These are phyloP conservation scores for Candida cerambycidarum DNA, from an alignment of 805 yeast genomes.

Conservation along the genomic window DNA sequence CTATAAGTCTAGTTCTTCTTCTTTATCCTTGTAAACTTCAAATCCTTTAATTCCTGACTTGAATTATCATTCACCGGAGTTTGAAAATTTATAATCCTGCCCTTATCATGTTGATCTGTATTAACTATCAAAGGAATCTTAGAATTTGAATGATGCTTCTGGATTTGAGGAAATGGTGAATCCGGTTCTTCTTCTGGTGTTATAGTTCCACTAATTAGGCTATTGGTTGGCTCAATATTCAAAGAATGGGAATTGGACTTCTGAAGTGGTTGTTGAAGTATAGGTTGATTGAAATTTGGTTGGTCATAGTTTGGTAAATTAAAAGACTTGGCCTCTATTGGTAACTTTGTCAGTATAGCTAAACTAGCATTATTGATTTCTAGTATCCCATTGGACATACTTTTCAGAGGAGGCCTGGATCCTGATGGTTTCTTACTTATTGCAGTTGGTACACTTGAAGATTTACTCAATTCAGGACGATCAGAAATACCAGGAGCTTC, in stretches of 20 bases:
- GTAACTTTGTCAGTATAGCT: constrained; percentile 4
- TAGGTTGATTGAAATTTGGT: too few species aligned
- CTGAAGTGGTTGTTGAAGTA: too few species aligned
- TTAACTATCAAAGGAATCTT: constrained; percentile 17
- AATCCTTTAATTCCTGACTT: constrained; percentile 5
- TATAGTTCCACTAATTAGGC: constrained; percentile 9
- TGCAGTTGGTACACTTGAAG: background rate
- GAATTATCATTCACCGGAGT: constrained; percentile 13
- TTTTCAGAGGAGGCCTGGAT: constrained; percentile 12
- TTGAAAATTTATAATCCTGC: constrained; percentile 14
- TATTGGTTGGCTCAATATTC: background rate
- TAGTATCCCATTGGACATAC: constrained; percentile 14
- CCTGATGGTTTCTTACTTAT: background rate
- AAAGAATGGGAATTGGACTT: too few species aligned
- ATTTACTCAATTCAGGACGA: constrained; percentile 1
- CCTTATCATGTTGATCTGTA: constrained; percentile 9
- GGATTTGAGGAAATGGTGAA: constrained; percentile 10
- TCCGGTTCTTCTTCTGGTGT: constrained; percentile 14
- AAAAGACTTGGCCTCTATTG: background rate
- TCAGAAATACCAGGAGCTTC: constrained; percentile 7
- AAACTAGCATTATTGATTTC: constrained; percentile 10
- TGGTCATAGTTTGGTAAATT: background rate
- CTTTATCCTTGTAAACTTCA: constrained; percentile 5
- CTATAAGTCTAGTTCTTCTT: background rate
- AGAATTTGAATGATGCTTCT: background rate